Percentiles rank a stretch among this genome's conserved stretches.
phyloP scores from a whole-genome alignment of 768 basidiomycete genomes.

The Polyporus arcularius region DNA sequence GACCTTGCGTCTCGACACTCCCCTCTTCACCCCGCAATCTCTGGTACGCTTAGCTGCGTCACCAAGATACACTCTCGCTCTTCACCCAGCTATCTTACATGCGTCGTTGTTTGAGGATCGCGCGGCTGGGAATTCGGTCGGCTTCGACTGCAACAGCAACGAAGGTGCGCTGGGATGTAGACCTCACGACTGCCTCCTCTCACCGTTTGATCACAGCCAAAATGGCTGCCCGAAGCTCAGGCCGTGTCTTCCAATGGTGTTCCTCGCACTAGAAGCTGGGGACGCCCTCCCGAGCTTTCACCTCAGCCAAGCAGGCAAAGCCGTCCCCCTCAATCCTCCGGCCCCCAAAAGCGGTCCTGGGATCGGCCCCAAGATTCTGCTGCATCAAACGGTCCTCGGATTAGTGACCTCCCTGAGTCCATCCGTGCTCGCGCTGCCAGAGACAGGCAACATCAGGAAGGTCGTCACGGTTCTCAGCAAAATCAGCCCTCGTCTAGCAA shows the following conservation, averaged over 20 bases:
- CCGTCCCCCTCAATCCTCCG: not conserved
- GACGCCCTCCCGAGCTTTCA: not conserved
- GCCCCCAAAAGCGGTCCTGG: slow-evolving; percentile 6
- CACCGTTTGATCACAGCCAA: not conserved
- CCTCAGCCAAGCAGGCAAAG: not conserved
- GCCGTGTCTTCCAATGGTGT: not conserved
- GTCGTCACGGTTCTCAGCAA: not conserved
- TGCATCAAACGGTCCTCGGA: not conserved
- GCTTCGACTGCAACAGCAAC: slow-evolving; percentile 24
- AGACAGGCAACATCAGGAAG: not conserved
- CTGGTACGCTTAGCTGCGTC: slow-evolving; percentile 3
- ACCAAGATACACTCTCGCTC: not conserved
- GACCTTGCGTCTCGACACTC: not conserved
- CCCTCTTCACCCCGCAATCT: not conserved
- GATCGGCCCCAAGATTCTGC: not conserved
- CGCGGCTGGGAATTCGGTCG: slow-evolving; percentile 17
- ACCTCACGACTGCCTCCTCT: not conserved
- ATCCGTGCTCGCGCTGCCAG: not conserved
- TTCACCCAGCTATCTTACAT: not conserved
- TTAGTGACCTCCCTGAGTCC: not conserved
- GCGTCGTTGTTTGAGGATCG: slow-evolving; percentile 21
- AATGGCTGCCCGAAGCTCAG: not conserved
- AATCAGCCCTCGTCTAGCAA: not conserved
- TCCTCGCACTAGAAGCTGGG: slow-evolving; percentile 19
- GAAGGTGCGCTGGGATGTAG: slow-evolving; percentile 15